Percentiles rank a stretch among this genome's conserved stretches.
Evolutionary conservation across 2,329 filamentous ascomycete genomes (phyloP).

Genomic region (Leptographium flavum): DNA sequence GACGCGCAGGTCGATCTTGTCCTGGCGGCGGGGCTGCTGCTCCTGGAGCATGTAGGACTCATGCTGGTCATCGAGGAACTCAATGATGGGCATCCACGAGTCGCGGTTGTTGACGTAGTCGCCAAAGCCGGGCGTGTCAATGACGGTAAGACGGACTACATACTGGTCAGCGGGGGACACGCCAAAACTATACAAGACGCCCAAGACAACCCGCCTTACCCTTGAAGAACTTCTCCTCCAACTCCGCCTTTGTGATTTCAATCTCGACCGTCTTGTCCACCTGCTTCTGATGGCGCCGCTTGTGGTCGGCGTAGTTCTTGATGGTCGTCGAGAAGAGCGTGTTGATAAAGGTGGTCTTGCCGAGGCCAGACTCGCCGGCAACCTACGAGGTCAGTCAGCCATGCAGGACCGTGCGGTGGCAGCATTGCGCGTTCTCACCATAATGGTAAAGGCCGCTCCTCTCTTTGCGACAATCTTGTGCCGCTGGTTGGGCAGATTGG

Average conservation of each 20-base stretch:
- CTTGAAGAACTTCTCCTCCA: conserved; percentile 99
- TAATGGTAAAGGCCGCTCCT: conserved; percentile 97
- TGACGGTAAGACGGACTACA: conserved; percentile 90
- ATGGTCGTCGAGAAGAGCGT: conserved; percentile 99
- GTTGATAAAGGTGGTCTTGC: conserved; percentile 99
- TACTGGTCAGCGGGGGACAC: neutral
- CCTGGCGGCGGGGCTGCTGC: conserved; percentile 92
- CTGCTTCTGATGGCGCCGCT: conserved; percentile 97
- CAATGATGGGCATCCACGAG: conserved; percentile 99
- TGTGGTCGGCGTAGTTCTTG: conserved; percentile 99
- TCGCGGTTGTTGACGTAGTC: conserved; percentile 99
- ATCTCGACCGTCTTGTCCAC: conserved; percentile 99
- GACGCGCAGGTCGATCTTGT: conserved; percentile 99
- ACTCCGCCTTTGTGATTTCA: conserved; percentile 98
- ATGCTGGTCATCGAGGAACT: conserved; percentile 99
- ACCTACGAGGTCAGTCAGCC: conserved; percentile 44
- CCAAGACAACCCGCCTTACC: conserved; percentile 37
- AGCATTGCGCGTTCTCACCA: conserved; percentile 71
- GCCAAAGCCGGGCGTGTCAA: conserved; percentile 96
- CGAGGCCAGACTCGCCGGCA: conserved; percentile 93
- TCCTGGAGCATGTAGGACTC: conserved; percentile 99
- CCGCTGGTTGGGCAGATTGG: conserved; percentile 59
- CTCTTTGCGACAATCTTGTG: conserved; percentile 67
- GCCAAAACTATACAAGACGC: neutral
- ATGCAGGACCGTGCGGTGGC: no score